phyloP scores from a whole-genome alignment of 192 early-diverging fungal genomes.

The Dimargaris verticillata region DNA sequence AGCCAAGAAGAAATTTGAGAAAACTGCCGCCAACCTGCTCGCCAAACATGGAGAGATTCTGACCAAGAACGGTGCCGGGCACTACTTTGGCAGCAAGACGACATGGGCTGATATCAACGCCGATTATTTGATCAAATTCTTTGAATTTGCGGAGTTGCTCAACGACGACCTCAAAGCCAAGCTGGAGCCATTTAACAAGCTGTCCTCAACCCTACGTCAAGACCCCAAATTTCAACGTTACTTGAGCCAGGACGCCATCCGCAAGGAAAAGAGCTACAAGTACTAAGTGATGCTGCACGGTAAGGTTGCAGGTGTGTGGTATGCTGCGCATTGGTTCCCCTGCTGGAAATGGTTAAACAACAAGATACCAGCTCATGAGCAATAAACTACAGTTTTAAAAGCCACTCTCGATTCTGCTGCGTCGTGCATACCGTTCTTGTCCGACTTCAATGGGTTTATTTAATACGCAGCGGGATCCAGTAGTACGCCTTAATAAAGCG shows the following conservation, averaged over 20 bases:
- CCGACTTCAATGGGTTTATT: too few species aligned
- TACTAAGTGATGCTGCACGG: background rate
- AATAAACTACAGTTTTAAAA: too few species aligned
- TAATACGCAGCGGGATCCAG: too few species aligned
- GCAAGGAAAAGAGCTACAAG: background rate
- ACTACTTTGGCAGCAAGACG: slow-evolving; percentile 26
- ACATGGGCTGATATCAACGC: slow-evolving; percentile 24
- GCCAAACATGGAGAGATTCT: slow-evolving; percentile 25
- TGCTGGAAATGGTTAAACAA: too few species aligned
- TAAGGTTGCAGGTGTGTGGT: too few species aligned
- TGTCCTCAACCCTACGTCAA: background rate
- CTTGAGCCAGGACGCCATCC: background rate
- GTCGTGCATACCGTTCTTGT: too few species aligned
- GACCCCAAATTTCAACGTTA: background rate
- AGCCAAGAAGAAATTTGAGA: slow-evolving; percentile 11
- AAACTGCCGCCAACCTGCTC: slow-evolving; percentile 12
- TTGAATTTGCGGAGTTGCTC: background rate
- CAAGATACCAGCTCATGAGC: too few species aligned
- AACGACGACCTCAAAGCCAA: background rate
- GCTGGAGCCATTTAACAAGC: too few species aligned
- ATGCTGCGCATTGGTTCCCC: too few species aligned
- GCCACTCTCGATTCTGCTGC: too few species aligned
- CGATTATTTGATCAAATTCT: background rate
- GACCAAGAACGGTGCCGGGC: slow-evolving; percentile 35
- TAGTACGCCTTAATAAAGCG: too few species aligned